phyloP scores from a whole-genome alignment of 192 early-diverging fungal genomes.

The Neocallimastix lanati region DNA sequence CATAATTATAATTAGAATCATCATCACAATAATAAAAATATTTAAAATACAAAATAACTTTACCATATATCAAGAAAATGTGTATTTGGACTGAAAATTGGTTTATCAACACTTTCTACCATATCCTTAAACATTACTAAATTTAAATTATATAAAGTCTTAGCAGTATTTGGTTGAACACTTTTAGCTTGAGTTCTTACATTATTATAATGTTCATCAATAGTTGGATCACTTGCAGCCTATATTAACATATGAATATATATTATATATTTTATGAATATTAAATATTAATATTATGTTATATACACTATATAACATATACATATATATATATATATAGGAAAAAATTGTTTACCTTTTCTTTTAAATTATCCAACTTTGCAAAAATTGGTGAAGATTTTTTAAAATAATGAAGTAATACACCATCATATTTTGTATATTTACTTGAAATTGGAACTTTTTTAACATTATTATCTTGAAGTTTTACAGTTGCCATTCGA shows the following conservation, averaged over 20 bases:
- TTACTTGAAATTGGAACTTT: not conserved
- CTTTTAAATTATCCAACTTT: not conserved
- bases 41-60: no score
- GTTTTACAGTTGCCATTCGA: not conserved
- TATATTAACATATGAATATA: not conserved
- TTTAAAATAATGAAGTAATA: not conserved
- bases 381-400: not conserved
- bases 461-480: not conserved
- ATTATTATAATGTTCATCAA: not conserved
- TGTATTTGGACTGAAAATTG: not conserved
- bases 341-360: not conserved
- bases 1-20: no score
- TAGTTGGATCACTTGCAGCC: not conserved
- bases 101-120: not conserved
- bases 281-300: no score
- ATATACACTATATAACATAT: no score
- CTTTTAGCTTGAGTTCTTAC: not conserved
- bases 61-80: not conserved
- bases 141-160: not conserved
- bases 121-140: not conserved
- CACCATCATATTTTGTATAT: not conserved
- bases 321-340: no score
- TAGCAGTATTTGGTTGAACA: not conserved
- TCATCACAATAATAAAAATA: no score
- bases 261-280: no score